A percentile compares a stretch with the other conserved stretches of the same genome.
Evolutionary conservation across 192 early-diverging fungal species (phyloP).

Genomic region (Lunasporangiospora selenospora): DNA sequence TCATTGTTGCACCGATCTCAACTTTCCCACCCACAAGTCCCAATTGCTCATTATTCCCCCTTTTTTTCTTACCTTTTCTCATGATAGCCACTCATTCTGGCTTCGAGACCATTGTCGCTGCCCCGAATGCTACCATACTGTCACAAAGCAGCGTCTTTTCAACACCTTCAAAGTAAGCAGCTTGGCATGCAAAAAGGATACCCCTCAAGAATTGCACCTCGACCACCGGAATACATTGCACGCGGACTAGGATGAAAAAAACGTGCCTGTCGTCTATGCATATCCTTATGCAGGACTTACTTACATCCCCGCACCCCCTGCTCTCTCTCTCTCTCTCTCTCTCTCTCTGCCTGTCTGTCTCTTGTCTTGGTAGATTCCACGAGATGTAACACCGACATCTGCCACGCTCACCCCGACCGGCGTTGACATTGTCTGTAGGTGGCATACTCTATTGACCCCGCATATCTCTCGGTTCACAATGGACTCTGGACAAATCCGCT

Average conservation of each 20-base stretch:
- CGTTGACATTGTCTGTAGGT: slow-evolving; percentile 54
- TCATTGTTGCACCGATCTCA: too few relatives aligned
- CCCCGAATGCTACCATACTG: slow-evolving; percentile 73
- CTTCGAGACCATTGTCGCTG: slow-evolving; percentile 87
- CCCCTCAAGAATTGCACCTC: too few relatives aligned
- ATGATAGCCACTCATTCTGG: slow-evolving; percentile 74
- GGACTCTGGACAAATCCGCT: not conserved
- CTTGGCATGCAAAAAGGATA: too few relatives aligned
- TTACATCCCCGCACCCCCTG: too few relatives aligned
- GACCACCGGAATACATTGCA: too few relatives aligned
- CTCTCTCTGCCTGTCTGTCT: too few relatives aligned
- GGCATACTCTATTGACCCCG: not conserved
- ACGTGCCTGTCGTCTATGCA: too few relatives aligned
- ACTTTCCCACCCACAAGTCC: too few relatives aligned
- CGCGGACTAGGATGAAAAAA: too few relatives aligned
- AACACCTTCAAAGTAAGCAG: slow-evolving; percentile 67
- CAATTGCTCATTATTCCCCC: not conserved
- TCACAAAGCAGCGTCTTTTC: slow-evolving; percentile 79
- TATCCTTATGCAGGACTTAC: too few relatives aligned
- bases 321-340: too few relatives aligned
- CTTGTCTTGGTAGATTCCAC: slow-evolving; percentile 51
- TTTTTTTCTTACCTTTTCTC: not conserved
- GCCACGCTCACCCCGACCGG: slow-evolving; percentile 49
- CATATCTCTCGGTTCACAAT: not conserved
- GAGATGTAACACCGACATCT: slow-evolving; percentile 56